Conservation (phyloP, 1,284 basidiomycete species). For the Naganishia liquefaciens region DNA sequence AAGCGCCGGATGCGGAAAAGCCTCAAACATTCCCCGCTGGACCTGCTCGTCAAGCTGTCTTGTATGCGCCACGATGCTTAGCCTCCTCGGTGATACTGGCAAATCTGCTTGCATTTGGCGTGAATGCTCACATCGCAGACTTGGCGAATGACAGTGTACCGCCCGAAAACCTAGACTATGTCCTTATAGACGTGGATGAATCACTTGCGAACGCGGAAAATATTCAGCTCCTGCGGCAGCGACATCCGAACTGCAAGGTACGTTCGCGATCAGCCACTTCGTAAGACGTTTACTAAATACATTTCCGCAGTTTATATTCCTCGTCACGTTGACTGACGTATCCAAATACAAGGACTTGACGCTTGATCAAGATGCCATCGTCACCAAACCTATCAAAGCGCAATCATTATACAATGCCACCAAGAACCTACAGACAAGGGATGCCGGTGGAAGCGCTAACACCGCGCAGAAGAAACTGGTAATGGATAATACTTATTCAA, state of each 20-base stretch:
- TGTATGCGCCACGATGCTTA: constrained; percentile 4
- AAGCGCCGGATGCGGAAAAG: not conserved
- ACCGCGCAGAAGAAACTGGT: constrained; percentile 3
- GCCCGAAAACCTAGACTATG: not conserved
- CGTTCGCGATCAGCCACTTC: not conserved
- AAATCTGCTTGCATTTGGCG: constrained; percentile 14
- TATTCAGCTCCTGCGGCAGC: constrained; percentile 1
- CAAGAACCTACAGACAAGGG: constrained; percentile 17
- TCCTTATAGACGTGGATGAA: constrained; percentile 17
- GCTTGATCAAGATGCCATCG: constrained; percentile 40
- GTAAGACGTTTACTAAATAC: not conserved
- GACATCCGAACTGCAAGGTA: constrained; percentile 15
- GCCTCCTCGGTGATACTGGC: constrained; percentile 7
- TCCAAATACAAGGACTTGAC: constrained; percentile 7
- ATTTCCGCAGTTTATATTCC: constrained; percentile 37
- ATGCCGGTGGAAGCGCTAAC: not conserved
- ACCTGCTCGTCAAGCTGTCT: constrained; percentile 9
- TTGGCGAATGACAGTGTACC: not conserved
- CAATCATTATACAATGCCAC: constrained; percentile 42
- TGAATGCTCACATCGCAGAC: not conserved
- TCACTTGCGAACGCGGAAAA: not conserved
- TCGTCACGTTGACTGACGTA: constrained; percentile 41
- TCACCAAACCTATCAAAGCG: constrained; percentile 47
- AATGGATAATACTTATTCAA: constrained; percentile 22
- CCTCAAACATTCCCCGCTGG: constrained; percentile 5